Evolutionary conservation across 2,329 filamentous ascomycete genomes (phyloP).

Genomic region (Dactylellina parvicollis): DNA sequence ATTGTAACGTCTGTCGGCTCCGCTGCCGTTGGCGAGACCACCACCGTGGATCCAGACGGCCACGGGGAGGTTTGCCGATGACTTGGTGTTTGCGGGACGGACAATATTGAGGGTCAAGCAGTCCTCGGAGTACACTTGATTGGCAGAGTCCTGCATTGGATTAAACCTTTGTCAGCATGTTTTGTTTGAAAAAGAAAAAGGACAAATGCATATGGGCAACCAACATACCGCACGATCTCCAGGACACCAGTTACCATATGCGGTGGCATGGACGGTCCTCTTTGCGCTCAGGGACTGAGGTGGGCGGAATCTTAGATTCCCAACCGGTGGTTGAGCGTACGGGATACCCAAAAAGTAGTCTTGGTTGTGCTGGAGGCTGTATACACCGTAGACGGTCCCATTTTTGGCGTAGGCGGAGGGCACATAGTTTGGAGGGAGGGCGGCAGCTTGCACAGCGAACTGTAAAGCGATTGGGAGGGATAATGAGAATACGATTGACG

Average conservation of each 20-base stretch:
- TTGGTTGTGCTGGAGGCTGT: conserved; percentile 62
- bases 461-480: background rate
- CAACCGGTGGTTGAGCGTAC: conserved; percentile 68
- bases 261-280: conserved; percentile 55
- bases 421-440: background rate
- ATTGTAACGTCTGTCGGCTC: conserved; percentile 70
- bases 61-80: conserved; percentile 57
- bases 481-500: background rate
- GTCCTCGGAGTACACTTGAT: conserved; percentile 55
- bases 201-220: background rate
- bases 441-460: background rate
- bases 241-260: conserved; percentile 59
- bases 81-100: conserved; percentile 53
- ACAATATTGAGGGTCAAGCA: conserved; percentile 61
- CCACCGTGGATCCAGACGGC: conserved; percentile 63
- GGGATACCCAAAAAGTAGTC: conserved; percentile 69
- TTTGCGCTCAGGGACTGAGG: conserved; percentile 58
- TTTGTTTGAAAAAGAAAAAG: background rate
- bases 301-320: conserved; percentile 64
- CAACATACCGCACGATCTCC: conserved; percentile 56
- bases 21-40: conserved; percentile 66
- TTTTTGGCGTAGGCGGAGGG: no score
- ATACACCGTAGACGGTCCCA: conserved; percentile 65
- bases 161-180: background rate
- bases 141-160: background rate